A percentile compares a stretch with the other conserved stretches of the same genome.
Evolutionary conservation across 2,329 filamentous ascomycete genomes (phyloP).

Genomic region (Aureobasidium melanogenum): DNA sequence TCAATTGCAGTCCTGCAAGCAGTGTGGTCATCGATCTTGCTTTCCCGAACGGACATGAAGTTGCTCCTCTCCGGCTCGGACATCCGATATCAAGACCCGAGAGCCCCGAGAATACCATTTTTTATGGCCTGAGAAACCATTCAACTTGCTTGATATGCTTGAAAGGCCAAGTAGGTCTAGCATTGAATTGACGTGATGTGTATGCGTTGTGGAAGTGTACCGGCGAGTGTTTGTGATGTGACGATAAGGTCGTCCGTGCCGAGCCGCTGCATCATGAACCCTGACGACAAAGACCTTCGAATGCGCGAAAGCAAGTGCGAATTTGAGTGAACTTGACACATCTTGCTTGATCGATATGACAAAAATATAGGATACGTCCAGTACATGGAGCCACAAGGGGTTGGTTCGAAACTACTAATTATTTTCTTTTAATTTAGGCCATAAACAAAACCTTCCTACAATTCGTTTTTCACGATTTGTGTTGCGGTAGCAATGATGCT

Average conservation of each 20-base stretch:
- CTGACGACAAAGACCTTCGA: too few relatives aligned
- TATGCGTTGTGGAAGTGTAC: not conserved
- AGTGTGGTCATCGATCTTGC: conserved; percentile 7
- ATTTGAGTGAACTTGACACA: too few relatives aligned
- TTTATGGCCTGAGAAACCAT: not conserved
- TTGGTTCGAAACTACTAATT: not conserved
- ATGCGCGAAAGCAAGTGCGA: too few relatives aligned
- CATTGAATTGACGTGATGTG: not conserved
- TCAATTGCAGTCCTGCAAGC: not conserved
- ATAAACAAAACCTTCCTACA: not conserved
- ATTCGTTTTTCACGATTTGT: not conserved
- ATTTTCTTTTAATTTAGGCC: not conserved
- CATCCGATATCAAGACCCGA: not conserved
- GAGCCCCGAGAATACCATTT: not conserved
- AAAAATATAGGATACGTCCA: too few relatives aligned
- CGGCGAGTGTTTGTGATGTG: too few relatives aligned
- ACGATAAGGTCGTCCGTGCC: not conserved
- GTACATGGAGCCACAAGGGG: not conserved
- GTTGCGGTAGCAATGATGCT: not conserved
- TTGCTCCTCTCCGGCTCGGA: conserved; percentile 1
- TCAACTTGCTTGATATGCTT: not conserved
- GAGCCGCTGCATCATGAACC: not conserved
- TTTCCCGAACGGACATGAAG: not conserved
- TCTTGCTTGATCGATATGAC: too few relatives aligned
- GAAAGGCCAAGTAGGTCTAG: not conserved